A percentile compares a stretch with the other conserved stretches of the same genome.
Evolutionary conservation across 1,284 basidiomycete genomes (phyloP).

Genomic region (Cutaneotrichosporon dermatis): DNA sequence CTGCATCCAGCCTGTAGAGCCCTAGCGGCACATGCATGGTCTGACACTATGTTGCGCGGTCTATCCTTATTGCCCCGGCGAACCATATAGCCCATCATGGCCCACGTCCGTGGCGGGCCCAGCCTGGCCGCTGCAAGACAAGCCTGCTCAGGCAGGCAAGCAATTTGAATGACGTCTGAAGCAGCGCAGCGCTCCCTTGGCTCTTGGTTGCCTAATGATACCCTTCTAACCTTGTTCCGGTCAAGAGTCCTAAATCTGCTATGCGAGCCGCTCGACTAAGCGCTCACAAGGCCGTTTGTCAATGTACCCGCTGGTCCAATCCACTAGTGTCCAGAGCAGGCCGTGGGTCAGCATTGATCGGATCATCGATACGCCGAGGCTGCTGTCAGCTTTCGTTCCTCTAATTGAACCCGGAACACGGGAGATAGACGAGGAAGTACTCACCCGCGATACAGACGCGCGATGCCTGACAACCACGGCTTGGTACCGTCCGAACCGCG

Average conservation of each 20-base stretch:
- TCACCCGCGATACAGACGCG: constrained; percentile 39
- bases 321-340: constrained; percentile 48
- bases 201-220: too few relatives aligned
- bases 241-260: neutral
- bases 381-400: neutral
- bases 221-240: too few relatives aligned
- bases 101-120: too few relatives aligned
- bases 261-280: constrained; percentile 4
- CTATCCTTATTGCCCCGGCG: neutral
- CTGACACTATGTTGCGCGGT: constrained; percentile 1
- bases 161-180: too few relatives aligned
- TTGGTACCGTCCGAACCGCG: constrained; percentile 44
- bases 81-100: too few relatives aligned
- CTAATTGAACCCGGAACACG: neutral
- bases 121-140: too few relatives aligned
- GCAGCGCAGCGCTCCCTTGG: too few relatives aligned
- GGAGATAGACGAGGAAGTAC: neutral
- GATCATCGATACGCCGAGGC: constrained; percentile 46
- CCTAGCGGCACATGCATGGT: constrained; percentile 3
- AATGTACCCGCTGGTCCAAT: constrained; percentile 42
- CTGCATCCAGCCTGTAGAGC: constrained; percentile 10
- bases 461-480: constrained; percentile 41
- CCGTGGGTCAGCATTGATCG: constrained; percentile 49
- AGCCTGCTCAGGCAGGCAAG: too few relatives aligned
- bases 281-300: constrained; percentile 35